Evolutionary conservation across 495 filamentous ascomycete genomes (phyloP).

Genomic region (Penicillium antarcticum): DNA sequence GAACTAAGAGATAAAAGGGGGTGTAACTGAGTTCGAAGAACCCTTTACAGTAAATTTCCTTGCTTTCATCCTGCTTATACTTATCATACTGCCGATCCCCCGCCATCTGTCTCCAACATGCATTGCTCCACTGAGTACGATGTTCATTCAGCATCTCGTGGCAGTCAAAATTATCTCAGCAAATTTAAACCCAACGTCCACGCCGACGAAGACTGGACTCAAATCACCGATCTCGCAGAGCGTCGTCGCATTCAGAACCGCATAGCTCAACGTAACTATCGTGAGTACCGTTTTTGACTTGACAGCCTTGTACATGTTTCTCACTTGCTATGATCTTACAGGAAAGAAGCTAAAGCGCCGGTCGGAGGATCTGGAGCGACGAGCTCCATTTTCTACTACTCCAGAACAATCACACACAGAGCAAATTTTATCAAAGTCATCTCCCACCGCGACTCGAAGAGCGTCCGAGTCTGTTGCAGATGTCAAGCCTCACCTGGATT

Average conservation of each 20-base stretch:
- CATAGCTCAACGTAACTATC: constrained; percentile 97
- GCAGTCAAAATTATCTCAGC: constrained; percentile 79
- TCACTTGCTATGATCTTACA: constrained; percentile 28
- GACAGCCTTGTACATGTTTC: not conserved
- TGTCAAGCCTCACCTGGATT: constrained; percentile 32
- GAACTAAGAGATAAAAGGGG: too few relatives aligned
- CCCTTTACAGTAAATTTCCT: too few relatives aligned
- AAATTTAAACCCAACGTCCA: constrained; percentile 96
- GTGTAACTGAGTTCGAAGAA: too few relatives aligned
- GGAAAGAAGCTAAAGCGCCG: constrained; percentile 99
- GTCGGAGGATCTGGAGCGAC: constrained; percentile 91
- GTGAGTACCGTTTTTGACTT: constrained; percentile 52
- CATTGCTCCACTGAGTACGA: constrained; percentile 32
- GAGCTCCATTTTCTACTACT: constrained; percentile 77
- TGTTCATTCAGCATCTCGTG: constrained; percentile 46
- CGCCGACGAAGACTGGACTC: constrained; percentile 98
- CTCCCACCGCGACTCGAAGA: constrained; percentile 41
- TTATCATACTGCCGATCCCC: too few relatives aligned
- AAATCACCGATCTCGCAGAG: constrained; percentile 96
- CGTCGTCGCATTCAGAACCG: constrained; percentile 93
- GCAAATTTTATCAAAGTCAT: constrained; percentile 42
- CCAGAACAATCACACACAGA: constrained; percentile 62
- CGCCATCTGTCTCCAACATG: constrained; percentile 19
- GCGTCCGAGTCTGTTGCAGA: constrained; percentile 38
- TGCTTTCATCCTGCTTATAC: too few relatives aligned